phyloP scores from a whole-genome alignment of 148 eudicot genomes.

The Oxyria digyna region DNA sequence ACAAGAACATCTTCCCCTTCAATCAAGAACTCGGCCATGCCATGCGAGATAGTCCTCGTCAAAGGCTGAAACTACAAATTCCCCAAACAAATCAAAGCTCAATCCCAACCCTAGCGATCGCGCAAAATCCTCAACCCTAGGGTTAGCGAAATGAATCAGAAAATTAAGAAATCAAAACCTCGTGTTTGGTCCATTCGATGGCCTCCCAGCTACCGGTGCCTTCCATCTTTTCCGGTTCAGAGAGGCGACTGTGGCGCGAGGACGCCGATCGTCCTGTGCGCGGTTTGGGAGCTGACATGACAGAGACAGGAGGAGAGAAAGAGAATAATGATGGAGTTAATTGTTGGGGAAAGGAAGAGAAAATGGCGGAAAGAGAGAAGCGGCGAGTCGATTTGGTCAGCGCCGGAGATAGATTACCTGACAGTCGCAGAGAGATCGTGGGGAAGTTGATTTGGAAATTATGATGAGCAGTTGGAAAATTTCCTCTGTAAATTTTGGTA shows the following conservation, averaged over 20 bases:
- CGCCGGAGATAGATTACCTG: conserved; percentile 12
- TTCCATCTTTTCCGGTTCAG: conserved; percentile 54
- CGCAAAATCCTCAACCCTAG: conserved; percentile 6
- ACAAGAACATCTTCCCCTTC: conserved; percentile 68
- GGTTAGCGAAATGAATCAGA: not conserved
- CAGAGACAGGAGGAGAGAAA: not conserved
- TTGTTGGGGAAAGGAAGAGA: not conserved
- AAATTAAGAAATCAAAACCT: conserved; percentile 22
- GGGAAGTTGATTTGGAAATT: conserved; percentile 7
- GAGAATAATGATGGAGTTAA: not conserved
- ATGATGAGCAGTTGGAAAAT: not conserved
- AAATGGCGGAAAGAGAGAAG: conserved; percentile 3
- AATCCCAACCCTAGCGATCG: not conserved
- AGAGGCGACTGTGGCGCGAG: conserved; percentile 31
- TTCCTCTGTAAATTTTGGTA: not conserved
- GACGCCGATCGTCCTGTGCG: conserved; percentile 24
- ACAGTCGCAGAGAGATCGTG: conserved; percentile 8
- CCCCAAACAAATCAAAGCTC: not conserved
- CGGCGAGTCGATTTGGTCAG: conserved; percentile 8
- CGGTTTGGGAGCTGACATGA: conserved; percentile 36
- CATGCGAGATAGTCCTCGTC: conserved; percentile 49
- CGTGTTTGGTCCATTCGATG: conserved; percentile 81
- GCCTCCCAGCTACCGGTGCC: conserved; percentile 74
- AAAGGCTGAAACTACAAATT: conserved; percentile 27
- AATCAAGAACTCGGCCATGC: conserved; percentile 48